Base-by-base conservation (phyloP, 2,329 filamentous ascomycete genomes). In the Penicillium concentricum region DNA sequence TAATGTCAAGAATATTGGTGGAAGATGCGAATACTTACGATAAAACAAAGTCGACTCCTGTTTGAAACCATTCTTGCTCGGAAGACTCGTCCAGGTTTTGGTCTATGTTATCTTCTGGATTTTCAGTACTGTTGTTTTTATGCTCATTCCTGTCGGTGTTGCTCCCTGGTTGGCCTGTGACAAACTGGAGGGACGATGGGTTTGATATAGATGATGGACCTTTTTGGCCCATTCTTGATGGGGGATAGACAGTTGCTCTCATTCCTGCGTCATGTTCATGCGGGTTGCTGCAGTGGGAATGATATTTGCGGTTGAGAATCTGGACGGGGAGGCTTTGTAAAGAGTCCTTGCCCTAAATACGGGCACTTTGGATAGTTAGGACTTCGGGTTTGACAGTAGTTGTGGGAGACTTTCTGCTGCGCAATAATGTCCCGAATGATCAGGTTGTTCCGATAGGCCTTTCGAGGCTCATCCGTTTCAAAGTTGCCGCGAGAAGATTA, bases 21-120 rank as follows among this genome's bases (percentile, higher is more conserved):
- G n/a, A 48, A 8, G 2, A 30, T 44, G 6, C 1, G 26, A 12
- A 20, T 44, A 51, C 53, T 45, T 30, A 61, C 59, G 59, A 61
- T n/a, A 61, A 10, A 2, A 61, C 59, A 30, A 61, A 61, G 16
- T 61, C 45, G 4, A 59, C 30, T 4, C 59, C 59, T 18, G 51
- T 34, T 18, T 59, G 59, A 4, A 54, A 32, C 32, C 22, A 39
- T 28, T 56, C 41, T 22, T 52, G 22, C 2, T 45, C 22, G 8
- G 50, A 52, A 12, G 38, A 15, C 12, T n/a, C 22, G 9, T 34
- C n/a, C 5, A 46, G 12, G 12, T 9, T 16, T 13, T 35, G 20
- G 1, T 52, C 37, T 34, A 41, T 41, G 5, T 32, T 26, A n/a
- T 41, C 26, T 26, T n/a, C 5, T 5, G 1, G 3, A 4, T 16